Percentiles rank a stretch among this genome's conserved stretches.
Conservation (phyloP, 1,284 basidiomycete species). For the Papiliotrema flavescens region DNA sequence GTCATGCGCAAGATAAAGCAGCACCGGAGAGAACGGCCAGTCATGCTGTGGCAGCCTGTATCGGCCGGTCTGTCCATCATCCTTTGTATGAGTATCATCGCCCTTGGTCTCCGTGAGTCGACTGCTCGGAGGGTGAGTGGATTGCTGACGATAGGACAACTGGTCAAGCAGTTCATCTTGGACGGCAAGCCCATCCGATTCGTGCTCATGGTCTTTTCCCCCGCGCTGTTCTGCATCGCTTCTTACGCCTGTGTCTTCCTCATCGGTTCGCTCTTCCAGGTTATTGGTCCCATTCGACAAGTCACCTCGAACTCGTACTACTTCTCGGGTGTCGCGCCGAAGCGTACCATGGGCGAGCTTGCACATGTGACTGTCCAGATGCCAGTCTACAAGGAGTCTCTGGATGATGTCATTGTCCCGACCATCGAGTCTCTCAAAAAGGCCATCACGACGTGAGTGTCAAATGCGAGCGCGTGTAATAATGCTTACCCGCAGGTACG, state of each 20-base stretch:
- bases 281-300: constrained; percentile 55
- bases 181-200: constrained; percentile 54
- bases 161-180: constrained; percentile 53
- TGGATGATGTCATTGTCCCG: constrained; percentile 54
- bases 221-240: constrained; percentile 53
- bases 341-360: constrained; percentile 52
- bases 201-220: constrained; percentile 50
- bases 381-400: constrained; percentile 62
- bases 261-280: constrained; percentile 27
- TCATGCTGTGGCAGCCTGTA: constrained; percentile 52
- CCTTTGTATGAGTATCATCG: constrained; percentile 24
- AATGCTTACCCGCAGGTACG: constrained; percentile 40
- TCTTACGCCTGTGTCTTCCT: constrained; percentile 29
- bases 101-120: constrained; percentile 22
- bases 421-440: constrained; percentile 76
- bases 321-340: constrained; percentile 53
- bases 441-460: constrained; percentile 66
- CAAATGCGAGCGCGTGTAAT: not conserved
- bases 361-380: constrained; percentile 59
- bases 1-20: constrained; percentile 17
- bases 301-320: constrained; percentile 55
- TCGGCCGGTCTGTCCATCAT: constrained; percentile 54
- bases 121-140: too few relatives aligned
- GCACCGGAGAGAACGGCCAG: constrained; percentile 42
- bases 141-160: constrained; percentile 21